Evolutionary conservation across 2,329 filamentous ascomycete species (phyloP).

Genomic region (Phaeophleospora eucalypticola): DNA sequence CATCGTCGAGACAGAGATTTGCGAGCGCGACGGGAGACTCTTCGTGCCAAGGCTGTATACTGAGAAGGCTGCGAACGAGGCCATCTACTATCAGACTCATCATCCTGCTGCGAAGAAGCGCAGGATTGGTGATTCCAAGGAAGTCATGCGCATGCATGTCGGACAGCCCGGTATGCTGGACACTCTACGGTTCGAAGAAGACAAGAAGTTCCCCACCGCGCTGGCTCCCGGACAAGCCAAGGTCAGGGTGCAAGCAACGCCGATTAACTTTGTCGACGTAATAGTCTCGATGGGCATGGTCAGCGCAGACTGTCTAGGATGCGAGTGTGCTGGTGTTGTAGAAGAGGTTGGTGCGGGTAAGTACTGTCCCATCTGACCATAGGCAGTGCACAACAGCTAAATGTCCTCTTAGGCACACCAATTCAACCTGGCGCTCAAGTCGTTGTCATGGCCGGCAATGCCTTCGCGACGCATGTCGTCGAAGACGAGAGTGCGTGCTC

Average conservation of each 20-base stretch:
- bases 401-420: too few relatives aligned
- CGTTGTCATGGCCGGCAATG: constrained; percentile 7
- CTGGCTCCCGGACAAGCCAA: constrained; percentile 19
- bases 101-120: not conserved
- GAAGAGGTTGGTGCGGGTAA: not conserved
- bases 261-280: constrained; percentile 27
- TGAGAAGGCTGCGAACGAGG: not conserved
- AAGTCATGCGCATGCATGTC: constrained; percentile 9
- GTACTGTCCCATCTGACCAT: too few relatives aligned
- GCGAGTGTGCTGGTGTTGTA: constrained; percentile 10
- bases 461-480: constrained; percentile 13
- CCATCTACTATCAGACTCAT: not conserved
- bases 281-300: constrained; percentile 19
- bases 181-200: constrained; percentile 21
- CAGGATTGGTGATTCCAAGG: not conserved
- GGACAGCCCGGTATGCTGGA: constrained; percentile 23
- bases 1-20: not conserved
- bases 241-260: constrained; percentile 23
- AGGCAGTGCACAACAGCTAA: too few relatives aligned
- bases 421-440: constrained; percentile 17
- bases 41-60: not conserved
- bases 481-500: constrained; percentile 3
- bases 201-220: constrained; percentile 12
- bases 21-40: not conserved
- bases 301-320: constrained; percentile 7